A percentile compares a stretch with the other conserved stretches of the same genome.
Evolutionary conservation across 2,329 filamentous ascomycete species (phyloP).

Genomic region (Myotisia sp.): DNA sequence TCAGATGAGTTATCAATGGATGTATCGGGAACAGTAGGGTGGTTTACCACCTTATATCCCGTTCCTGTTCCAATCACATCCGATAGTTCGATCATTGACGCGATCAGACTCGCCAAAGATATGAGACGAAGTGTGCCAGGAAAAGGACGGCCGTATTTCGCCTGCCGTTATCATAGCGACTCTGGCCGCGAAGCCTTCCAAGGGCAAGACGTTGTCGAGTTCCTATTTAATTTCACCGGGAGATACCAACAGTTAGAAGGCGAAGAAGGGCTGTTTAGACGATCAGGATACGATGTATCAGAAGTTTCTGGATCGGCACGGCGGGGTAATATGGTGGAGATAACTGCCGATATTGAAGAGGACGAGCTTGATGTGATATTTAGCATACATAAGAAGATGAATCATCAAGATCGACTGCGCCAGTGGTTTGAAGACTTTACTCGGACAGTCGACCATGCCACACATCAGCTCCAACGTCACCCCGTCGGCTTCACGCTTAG

Average conservation of each 20-base stretch:
- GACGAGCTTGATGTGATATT: conserved; percentile 36
- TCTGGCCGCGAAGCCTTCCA: conserved; percentile 20
- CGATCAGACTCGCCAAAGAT: conserved; percentile 26
- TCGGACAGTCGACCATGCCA: conserved; percentile 19
- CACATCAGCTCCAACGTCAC: conserved; percentile 13
- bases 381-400: conserved; percentile 37
- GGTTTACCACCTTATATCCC: conserved; percentile 38
- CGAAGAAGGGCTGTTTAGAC: conserved; percentile 31
- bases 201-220: conserved; percentile 28
- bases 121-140: conserved; percentile 23
- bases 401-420: conserved; percentile 31
- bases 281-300: conserved; percentile 30
- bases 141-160: conserved; percentile 28
- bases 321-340: conserved; percentile 38
- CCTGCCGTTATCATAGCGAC: conserved; percentile 19
- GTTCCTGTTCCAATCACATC: conserved; percentile 22
- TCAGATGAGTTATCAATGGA: conserved; percentile 33
- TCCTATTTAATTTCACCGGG: conserved; percentile 30
- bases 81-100: conserved; percentile 18
- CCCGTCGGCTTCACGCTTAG: conserved; percentile 24
- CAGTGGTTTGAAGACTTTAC: conserved; percentile 31
- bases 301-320: conserved; percentile 24
- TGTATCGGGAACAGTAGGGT: conserved; percentile 37
- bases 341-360: conserved; percentile 36
- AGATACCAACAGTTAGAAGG: conserved; percentile 32